These are phyloP conservation scores for Phytopythium mirpurense DNA, from an alignment of 352 stramenopile species.

Conservation along the genomic window DNA sequence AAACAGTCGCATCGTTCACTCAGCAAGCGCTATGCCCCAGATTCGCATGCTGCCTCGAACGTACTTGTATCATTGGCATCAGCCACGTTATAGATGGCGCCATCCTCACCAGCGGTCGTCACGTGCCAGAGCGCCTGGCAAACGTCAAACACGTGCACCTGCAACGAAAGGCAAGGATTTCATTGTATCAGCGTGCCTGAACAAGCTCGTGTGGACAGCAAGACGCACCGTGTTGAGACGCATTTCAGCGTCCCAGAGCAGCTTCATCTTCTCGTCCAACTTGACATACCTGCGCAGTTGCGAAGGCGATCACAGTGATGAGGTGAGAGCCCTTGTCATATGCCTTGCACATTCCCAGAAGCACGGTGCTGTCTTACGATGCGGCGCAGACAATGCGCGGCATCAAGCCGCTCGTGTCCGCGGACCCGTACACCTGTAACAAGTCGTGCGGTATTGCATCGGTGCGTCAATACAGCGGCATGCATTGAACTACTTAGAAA, in stretches of 20 bases:
- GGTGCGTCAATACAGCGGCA: not conserved
- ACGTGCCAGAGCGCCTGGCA: constrained; percentile 76
- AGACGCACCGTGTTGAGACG: constrained; percentile 75
- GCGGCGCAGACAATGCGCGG: constrained; percentile 79
- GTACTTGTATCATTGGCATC: constrained; percentile 85
- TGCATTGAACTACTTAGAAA: not conserved
- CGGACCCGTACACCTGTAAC: constrained; percentile 68
- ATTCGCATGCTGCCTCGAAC: constrained; percentile 3
- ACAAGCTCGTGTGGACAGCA: not conserved
- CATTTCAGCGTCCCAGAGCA: constrained; percentile 85
- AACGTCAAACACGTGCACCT: constrained; percentile 82
- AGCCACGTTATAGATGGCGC: constrained; percentile 81
- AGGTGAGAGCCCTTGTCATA: not conserved
- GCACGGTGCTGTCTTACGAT: constrained; percentile 34
- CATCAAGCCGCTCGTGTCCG: constrained; percentile 79
- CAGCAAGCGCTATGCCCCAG: no score
- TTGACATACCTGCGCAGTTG: constrained; percentile 56
- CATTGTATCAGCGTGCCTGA: not conserved
- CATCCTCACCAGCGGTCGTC: constrained; percentile 35
- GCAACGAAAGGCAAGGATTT: not conserved
- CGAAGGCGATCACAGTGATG: not conserved
- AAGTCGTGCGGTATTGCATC: not conserved
- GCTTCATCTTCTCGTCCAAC: constrained; percentile 84
- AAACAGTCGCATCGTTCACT: not conserved
- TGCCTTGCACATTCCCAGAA: not conserved